Base-by-base conservation (phyloP, 2,329 filamentous ascomycete species). In the Fonsecaea monophora region DNA sequence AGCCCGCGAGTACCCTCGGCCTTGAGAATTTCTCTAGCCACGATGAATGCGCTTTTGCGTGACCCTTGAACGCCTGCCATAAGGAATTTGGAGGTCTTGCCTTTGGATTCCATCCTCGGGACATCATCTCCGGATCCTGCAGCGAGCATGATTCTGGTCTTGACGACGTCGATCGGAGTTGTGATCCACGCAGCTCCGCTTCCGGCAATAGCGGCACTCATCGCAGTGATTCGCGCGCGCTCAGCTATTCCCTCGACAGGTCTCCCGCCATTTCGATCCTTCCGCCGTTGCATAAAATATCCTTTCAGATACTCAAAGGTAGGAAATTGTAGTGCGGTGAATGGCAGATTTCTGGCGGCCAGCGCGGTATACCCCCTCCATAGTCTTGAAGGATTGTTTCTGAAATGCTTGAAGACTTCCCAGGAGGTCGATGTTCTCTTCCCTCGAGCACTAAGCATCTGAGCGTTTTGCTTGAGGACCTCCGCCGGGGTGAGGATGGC, bases 381-480 rank as follows among this genome's bases (percentile, higher is more conserved):
- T 71, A 81, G 80, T 66, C 78, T 87, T 72, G 79, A 85, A 72
- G 78, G 89, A 73, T 79, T 82, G 1, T 85, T 83, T 67, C 78
- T 81, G 75, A 91, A 90, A 32, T 82, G 81, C 15, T 78, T 76
- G 9, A 90, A 76, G 0, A 87, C 87, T 75, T 86, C 78, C 5
- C 88, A 53, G 77, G 85, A 87, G 0, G 85, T 83, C 62, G 82
- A 69, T 13, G 30, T 63, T 54, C 10, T 75, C 66, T 13, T 75
- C 55, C 40, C 69, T 30, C 25, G 40, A 60, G 53, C 68, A 58
- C 71, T 54, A 0, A 95, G 82, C 85, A 97, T 93, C 78, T 97
- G 93, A 0, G 94, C 92, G 78, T 97, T 97, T 76, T 96, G 93
- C 80, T 97, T 97, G 70, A 97, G 87, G 7, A 96, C 92, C 77